phyloP scores from a whole-genome alignment of 371 early-diverging fungal species.

The Mucor lusitanicus region DNA sequence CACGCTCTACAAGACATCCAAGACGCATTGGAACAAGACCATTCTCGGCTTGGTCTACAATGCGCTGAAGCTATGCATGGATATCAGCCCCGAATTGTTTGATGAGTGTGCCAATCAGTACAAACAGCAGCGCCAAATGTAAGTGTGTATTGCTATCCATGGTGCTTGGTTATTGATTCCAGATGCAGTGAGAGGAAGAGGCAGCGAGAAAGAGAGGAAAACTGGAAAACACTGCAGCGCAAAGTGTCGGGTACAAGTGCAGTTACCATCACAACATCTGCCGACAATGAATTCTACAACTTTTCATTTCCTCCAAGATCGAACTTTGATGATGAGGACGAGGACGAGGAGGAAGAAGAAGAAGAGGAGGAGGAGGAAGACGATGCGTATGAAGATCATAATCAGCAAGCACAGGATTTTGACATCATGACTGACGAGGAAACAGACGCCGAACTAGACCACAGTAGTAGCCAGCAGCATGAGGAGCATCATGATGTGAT shows the following conservation, averaged over 20 bases:
- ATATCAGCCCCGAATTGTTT: conserved; percentile 90
- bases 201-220: conserved; percentile 84
- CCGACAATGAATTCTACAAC: conserved; percentile 15
- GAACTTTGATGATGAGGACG: conserved; percentile 12
- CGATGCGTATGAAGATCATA: conserved; percentile 21
- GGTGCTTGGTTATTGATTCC: not conserved
- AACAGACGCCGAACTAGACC: conserved; percentile 21
- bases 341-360: not conserved
- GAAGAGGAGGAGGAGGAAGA: conserved; percentile 13
- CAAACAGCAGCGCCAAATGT: conserved; percentile 82
- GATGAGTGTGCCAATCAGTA: conserved; percentile 89
- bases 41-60: conserved; percentile 94
- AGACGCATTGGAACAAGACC: conserved; percentile 96
- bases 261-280: conserved; percentile 20
- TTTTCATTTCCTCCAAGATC: conserved; percentile 37
- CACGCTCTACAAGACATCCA: conserved; percentile 87
- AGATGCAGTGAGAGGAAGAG: conserved; percentile 75
- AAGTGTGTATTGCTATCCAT: conserved; percentile 26
- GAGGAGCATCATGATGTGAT: conserved; percentile 39
- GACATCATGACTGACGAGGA: conserved; percentile 33
- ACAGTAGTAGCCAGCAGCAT: conserved; percentile 19
- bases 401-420: conserved; percentile 30
- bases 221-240: conserved; percentile 79
- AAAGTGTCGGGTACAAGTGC: conserved; percentile 49
- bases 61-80: conserved; percentile 94